A percentile compares a stretch with the other conserved stretches of the same genome.
Evolutionary conservation across 2,329 filamentous ascomycete genomes (phyloP).

Genomic region (Aspergillus spinulosporus): DNA sequence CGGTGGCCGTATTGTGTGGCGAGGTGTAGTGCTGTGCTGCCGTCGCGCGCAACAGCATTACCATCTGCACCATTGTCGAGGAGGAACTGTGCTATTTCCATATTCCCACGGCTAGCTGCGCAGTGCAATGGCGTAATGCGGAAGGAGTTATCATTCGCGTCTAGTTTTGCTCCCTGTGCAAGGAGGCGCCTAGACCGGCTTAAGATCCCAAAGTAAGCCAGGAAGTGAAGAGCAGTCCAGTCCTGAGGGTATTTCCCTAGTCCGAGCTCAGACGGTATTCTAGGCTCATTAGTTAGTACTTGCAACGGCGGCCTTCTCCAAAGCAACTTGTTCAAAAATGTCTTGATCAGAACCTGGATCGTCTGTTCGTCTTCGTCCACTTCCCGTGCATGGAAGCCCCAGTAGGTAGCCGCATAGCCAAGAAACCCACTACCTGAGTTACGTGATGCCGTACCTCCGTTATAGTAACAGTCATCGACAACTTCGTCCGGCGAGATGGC

Average conservation of each 20-base stretch:
- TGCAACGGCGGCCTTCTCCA: slow-evolving; percentile 32
- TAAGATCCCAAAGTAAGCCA: slow-evolving; percentile 32
- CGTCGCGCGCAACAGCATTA: slow-evolving; percentile 27
- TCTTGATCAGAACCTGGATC: slow-evolving; percentile 31
- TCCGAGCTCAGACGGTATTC: slow-evolving; percentile 25
- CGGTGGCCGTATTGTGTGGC: slow-evolving; percentile 29
- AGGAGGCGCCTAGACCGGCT: slow-evolving; percentile 28
- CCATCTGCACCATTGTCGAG: slow-evolving; percentile 28
- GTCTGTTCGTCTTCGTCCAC: slow-evolving; percentile 33
- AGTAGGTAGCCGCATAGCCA: slow-evolving; percentile 31
- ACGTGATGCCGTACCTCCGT: slow-evolving; percentile 14
- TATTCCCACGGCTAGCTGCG: slow-evolving; percentile 32
- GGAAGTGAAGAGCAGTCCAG: slow-evolving; percentile 32
- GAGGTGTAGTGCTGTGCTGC: slow-evolving; percentile 35
- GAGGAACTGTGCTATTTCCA: slow-evolving; percentile 32
- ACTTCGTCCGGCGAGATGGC: slow-evolving; percentile 32
- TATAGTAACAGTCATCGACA: slow-evolving; percentile 35
- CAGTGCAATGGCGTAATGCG: slow-evolving; percentile 33
- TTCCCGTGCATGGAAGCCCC: slow-evolving; percentile 33
- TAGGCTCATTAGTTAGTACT: slow-evolving; percentile 7
- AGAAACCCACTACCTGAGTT: slow-evolving; percentile 19
- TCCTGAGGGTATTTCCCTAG: slow-evolving; percentile 30
- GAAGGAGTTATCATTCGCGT: slow-evolving; percentile 28
- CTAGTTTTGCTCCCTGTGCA: slow-evolving; percentile 26
- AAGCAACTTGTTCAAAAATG: slow-evolving; percentile 36